Evolutionary conservation across 129 eudicot genomes (phyloP), one percentile per base, ranked within the genome.

Genomic region (Arctium minus): DNA sequence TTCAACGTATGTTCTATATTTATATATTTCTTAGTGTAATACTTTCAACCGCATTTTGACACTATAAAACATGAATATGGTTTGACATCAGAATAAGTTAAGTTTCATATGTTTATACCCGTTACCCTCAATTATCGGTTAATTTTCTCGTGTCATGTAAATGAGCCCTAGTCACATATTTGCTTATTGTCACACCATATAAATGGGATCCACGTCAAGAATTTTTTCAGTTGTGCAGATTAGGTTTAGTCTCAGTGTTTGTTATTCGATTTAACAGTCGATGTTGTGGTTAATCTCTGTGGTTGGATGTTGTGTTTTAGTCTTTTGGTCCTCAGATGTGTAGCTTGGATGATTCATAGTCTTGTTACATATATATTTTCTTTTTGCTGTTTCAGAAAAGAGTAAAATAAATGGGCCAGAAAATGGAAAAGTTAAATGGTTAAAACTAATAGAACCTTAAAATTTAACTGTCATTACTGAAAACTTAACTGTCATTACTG

Each of bases 1-100:
- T 82, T 89, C 99, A 39, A 81, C 93, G 99, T 96, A 76, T 31
- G 97, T 80, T 42, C 68, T 81, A n/a, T 67, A 11, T 75, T 39
- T 72, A 72, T 50, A 22, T 65, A 37, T 30, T 70, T 37, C 10
- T 42, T 13, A 32, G 33, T 22, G 31, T 79, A 73, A 64, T 18
- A 79, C 18, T 9, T n/a, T 15, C 67, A 38, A 39, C 7, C 30
- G 53, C 56, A 77, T 46, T 7, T 56, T 50, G 35, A 18, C 71
- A 22, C 12, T 67, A 67, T 67, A 60, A 60, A 60, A 60, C 68
- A 60, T n/a, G 68, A 60, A n/a, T 6, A 60, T 60, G 22, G 27
- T 60, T 60, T 7, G 9, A 60, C 30, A n/a, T n/a, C 1, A 7
- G 8, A 60, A 60, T 60, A 60, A 5, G 68, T 67, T 67, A 22